Percentiles rank a stretch among this genome's conserved stretches.
Conservation (phyloP, 2,329 filamentous ascomycete species). For the Exophiala lecanii-corni region DNA sequence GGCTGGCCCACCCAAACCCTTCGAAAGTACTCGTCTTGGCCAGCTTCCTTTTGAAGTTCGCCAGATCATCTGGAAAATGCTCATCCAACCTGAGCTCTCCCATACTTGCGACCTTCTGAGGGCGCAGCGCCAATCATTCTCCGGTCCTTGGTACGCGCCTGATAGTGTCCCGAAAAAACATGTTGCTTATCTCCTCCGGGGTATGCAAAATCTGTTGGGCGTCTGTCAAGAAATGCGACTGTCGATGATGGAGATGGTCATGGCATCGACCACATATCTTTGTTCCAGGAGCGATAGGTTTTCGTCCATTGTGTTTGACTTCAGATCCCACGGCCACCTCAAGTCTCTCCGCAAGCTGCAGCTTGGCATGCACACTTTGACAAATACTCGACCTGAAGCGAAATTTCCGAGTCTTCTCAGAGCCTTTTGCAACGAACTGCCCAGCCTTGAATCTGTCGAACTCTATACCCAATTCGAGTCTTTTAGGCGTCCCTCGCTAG, state of each 20-base stretch:
- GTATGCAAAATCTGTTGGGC: not conserved
- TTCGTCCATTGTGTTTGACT: not conserved
- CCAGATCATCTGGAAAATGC: not conserved
- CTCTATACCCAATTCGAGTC: not conserved
- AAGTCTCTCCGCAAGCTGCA: not conserved
- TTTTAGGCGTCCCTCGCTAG: not conserved
- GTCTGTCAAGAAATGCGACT: not conserved
- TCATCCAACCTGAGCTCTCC: not conserved
- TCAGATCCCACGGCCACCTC: not conserved
- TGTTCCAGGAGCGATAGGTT: not conserved
- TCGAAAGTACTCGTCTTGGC: constrained; percentile 1
- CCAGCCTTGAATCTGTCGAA: constrained; percentile 2
- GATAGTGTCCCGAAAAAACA: too few species aligned
- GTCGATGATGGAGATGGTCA: not conserved
- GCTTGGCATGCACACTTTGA: constrained; percentile 1
- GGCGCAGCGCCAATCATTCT: not conserved
- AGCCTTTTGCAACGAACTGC: not conserved
- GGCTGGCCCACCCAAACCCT: constrained; percentile 2
- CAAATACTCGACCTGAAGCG: not conserved
- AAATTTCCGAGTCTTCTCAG: not conserved
- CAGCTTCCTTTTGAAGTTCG: constrained; percentile 1
- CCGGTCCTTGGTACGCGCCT: not conserved
- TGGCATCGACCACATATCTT: not conserved
- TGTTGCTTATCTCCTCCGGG: not conserved
- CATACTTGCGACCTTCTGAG: not conserved